Conservation (phyloP, 257 asterid species). For the Nicotiana benthamiana region DNA sequence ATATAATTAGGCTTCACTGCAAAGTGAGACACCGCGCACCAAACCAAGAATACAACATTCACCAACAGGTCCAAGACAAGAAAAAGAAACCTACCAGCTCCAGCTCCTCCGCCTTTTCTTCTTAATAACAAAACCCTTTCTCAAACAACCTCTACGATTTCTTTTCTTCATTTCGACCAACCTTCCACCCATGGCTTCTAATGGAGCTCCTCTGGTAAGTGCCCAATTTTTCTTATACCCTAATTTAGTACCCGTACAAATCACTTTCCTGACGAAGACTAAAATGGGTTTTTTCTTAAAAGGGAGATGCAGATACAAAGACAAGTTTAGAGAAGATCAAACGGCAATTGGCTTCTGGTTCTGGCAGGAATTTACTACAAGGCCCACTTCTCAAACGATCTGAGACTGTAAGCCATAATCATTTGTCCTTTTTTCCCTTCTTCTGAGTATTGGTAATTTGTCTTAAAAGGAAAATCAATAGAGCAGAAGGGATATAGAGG, state of each 20-base stretch:
- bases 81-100: neutral
- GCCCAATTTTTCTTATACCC: neutral
- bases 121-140: slow-evolving; percentile 30
- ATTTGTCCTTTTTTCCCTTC: neutral
- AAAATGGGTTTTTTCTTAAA: slow-evolving; percentile 12
- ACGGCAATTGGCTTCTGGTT: slow-evolving; percentile 87
- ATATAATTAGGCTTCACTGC: too few relatives aligned
- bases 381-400: slow-evolving; percentile 98
- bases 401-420: slow-evolving; percentile 60
- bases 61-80: slow-evolving; percentile 13
- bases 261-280: neutral
- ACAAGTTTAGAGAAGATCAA: slow-evolving; percentile 98
- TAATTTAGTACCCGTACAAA: neutral
- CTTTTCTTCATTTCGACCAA: neutral
- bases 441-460: neutral
- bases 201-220: slow-evolving; percentile 52
- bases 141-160: neutral
- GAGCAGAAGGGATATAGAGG: neutral
- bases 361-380: slow-evolving; percentile 87
- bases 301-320: slow-evolving; percentile 79
- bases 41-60: too few relatives aligned
- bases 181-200: slow-evolving; percentile 39
- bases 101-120: neutral
- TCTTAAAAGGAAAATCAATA: neutral
- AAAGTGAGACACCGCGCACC: too few relatives aligned